phyloP scores from a whole-genome alignment of 1,284 basidiomycete species.

The Sporisorium scitamineum region DNA sequence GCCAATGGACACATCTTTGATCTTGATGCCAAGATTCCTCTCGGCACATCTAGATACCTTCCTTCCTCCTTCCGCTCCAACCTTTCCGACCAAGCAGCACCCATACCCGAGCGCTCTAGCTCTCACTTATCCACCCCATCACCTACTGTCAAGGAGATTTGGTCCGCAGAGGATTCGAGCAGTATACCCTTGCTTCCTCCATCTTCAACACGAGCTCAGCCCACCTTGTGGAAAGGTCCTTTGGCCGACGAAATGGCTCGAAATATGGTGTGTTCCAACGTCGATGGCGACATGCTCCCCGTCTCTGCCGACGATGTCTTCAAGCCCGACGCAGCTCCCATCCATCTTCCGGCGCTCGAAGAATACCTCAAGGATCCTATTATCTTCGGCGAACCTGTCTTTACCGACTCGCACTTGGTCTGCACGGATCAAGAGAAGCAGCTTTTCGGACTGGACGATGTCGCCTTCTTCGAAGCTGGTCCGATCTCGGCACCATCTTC shows the following conservation, averaged over 20 bases:
- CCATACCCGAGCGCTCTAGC: constrained; percentile 40
- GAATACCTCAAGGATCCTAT: constrained; percentile 48
- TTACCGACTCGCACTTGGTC: constrained; percentile 32
- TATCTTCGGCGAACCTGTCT: constrained; percentile 50
- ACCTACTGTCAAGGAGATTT: neutral
- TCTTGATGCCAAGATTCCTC: constrained; percentile 40
- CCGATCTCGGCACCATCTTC: neutral
- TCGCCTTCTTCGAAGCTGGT: neutral
- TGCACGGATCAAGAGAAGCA: constrained; percentile 47
- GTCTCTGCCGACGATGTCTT: constrained; percentile 65
- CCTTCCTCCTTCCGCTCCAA: constrained; percentile 30
- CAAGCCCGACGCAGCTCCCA: constrained; percentile 54
- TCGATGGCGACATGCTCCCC: constrained; percentile 24
- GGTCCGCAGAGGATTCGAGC: constrained; percentile 31
- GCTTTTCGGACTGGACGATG: constrained; percentile 48
- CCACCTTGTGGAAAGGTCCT: constrained; percentile 13
- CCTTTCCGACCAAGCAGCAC: constrained; percentile 13
- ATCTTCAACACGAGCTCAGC: constrained; percentile 6
- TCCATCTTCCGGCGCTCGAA: constrained; percentile 69
- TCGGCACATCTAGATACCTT: constrained; percentile 25
- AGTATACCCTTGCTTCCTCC: constrained; percentile 33
- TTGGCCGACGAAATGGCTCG: constrained; percentile 21
- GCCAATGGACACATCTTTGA: constrained; percentile 35
- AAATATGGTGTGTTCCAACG: constrained; percentile 14
- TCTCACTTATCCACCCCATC: constrained; percentile 18